phyloP scores from a whole-genome alignment of 352 stramenopile genomes.

The Salisapilia sapeloensis region DNA sequence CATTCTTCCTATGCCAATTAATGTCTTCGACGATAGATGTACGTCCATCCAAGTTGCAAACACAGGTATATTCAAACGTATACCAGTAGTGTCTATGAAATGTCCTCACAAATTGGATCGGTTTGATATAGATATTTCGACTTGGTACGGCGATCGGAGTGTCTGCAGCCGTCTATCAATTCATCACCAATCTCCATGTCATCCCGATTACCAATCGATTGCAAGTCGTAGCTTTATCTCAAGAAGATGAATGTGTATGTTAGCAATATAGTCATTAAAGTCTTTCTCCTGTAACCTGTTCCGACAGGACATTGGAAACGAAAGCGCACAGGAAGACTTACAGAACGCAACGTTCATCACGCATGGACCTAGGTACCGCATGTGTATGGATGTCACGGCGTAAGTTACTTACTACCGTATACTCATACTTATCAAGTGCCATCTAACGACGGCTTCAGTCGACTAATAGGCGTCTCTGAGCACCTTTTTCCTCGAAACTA shows the following conservation, averaged over 20 bases:
- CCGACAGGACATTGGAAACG: conserved; percentile 29
- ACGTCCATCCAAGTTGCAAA: conserved; percentile 25
- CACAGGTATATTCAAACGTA: conserved; percentile 6
- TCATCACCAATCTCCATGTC: conserved; percentile 45
- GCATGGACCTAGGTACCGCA: conserved; percentile 19
- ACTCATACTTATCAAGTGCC: neutral
- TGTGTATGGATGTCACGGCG: conserved; percentile 46
- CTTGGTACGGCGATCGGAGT: conserved; percentile 19
- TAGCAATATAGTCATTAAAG: neutral
- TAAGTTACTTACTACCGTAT: conserved; percentile 8
- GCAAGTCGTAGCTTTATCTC: conserved; percentile 42
- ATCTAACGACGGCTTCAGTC: conserved; percentile 7
- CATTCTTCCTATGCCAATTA: neutral
- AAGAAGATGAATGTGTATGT: conserved; percentile 44
- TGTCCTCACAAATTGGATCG: neutral
- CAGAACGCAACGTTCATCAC: conserved; percentile 17
- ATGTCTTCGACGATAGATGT: conserved; percentile 16
- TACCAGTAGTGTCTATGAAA: neutral
- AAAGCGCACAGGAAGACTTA: conserved; percentile 22
- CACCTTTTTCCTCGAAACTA: conserved; percentile 50
- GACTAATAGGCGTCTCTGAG: conserved; percentile 34
- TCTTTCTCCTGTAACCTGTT: neutral
- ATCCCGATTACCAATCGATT: conserved; percentile 47
- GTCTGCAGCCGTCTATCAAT: conserved; percentile 35
- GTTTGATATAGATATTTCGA: conserved; percentile 12